A percentile compares a stretch with the other conserved stretches of the same genome.
These are phyloP conservation scores for Neopestalotiopsis rosae DNA, from an alignment of 2,329 filamentous ascomycete species.

Conservation along the genomic window DNA sequence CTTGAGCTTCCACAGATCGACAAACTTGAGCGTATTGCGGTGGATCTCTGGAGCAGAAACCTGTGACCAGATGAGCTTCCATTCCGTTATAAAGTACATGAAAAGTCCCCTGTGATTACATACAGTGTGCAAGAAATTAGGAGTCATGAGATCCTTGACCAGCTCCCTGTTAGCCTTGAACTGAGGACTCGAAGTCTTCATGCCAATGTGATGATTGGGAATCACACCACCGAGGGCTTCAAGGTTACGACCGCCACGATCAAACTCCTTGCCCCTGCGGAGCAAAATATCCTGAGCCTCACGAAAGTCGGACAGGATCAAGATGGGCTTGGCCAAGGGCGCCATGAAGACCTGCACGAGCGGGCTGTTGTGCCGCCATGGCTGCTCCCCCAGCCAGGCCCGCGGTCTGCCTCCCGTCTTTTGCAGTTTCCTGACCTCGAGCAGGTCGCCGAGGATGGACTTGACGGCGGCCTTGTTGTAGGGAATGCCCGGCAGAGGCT, in stretches of 20 bases:
- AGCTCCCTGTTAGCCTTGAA: slow-evolving; percentile 38
- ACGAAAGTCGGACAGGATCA: slow-evolving; percentile 39
- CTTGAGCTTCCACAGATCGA: slow-evolving; percentile 41
- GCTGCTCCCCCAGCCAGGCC: slow-evolving; percentile 22
- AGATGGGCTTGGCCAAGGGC: slow-evolving; percentile 36
- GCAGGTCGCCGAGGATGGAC: slow-evolving; percentile 20
- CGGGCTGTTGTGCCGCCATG: slow-evolving; percentile 24
- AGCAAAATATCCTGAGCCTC: slow-evolving; percentile 38
- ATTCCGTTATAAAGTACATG: neutral
- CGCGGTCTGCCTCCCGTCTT: slow-evolving; percentile 20
- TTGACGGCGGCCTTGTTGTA: slow-evolving; percentile 21
- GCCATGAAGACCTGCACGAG: slow-evolving; percentile 39
- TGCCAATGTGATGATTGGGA: slow-evolving; percentile 36
- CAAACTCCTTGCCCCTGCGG: slow-evolving; percentile 38
- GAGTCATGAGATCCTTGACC: slow-evolving; percentile 42
- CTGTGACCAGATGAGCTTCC: slow-evolving; percentile 22
- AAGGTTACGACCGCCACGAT: slow-evolving; percentile 31
- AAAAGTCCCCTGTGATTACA: neutral
- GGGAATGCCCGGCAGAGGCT: slow-evolving; percentile 24
- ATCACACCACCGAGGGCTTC: slow-evolving; percentile 26
- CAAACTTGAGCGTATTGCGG: slow-evolving; percentile 30
- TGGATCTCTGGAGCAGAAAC: slow-evolving; percentile 40
- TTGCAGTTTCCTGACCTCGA: slow-evolving; percentile 17
- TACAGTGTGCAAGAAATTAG: slow-evolving; percentile 36
- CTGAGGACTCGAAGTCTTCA: slow-evolving; percentile 36